Percentiles rank a stretch among this genome's conserved stretches.
Evolutionary conservation across 257 asterid species (phyloP).

Genomic region (Perilla frutescens): DNA sequence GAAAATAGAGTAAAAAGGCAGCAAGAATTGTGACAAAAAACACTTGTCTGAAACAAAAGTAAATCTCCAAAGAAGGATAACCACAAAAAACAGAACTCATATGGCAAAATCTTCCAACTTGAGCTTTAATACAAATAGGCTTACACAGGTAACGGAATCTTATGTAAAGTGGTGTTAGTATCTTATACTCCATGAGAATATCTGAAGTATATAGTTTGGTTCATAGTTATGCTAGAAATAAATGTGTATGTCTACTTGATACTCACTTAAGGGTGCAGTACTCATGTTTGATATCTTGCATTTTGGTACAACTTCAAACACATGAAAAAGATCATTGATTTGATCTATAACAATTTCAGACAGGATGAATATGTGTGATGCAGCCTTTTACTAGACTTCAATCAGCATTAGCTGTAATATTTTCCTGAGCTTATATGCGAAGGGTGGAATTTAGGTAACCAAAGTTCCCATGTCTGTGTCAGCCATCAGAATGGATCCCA

Average conservation of each 20-base stretch:
- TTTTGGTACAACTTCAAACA: neutral
- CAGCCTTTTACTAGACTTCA: conserved; percentile 10
- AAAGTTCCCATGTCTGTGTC: neutral
- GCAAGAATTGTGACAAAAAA: conserved; percentile 8
- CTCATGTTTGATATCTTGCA: neutral
- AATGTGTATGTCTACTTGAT: neutral
- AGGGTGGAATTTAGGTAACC: neutral
- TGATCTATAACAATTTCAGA: neutral
- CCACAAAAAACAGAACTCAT: too few species aligned
- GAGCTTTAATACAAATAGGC: conserved; percentile 2
- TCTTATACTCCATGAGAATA: neutral
- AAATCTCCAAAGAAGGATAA: conserved; percentile 1
- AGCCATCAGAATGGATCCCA: neutral
- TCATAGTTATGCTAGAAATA: neutral
- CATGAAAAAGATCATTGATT: neutral
- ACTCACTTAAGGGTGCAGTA: neutral
- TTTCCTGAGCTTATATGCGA: neutral
- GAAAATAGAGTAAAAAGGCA: conserved; percentile 10
- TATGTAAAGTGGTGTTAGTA: neutral
- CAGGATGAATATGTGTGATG: neutral
- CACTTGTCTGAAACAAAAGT: conserved; percentile 28
- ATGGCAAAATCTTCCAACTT: neutral
- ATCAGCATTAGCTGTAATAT: neutral
- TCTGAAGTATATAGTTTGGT: neutral
- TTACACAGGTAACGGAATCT: neutral